Percentiles rank a stretch among this genome's conserved stretches.
These are phyloP conservation scores for Hypericum perforatum DNA, from an alignment of 345 rosid genomes.

Conservation along the genomic window DNA sequence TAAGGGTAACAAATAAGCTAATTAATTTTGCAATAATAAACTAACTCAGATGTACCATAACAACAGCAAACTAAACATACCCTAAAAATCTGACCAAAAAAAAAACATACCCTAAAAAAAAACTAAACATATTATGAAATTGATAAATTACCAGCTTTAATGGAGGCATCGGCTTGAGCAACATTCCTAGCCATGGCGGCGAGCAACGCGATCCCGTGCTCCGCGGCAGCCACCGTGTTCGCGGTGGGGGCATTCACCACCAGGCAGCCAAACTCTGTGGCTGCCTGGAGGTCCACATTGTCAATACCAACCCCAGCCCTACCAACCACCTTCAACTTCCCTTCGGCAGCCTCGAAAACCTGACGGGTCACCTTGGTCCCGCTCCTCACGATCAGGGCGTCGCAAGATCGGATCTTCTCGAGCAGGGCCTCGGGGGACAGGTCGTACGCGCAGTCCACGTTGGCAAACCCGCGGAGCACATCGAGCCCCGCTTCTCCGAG, in stretches of 20 bases:
- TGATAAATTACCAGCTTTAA: conserved; percentile 50
- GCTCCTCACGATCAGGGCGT: conserved; percentile 78
- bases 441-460: conserved; percentile 60
- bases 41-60: no score
- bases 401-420: conserved; percentile 41
- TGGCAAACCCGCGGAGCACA: conserved; percentile 37
- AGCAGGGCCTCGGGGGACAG: conserved; percentile 49
- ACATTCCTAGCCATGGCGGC: conserved; percentile 69
- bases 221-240: conserved; percentile 77
- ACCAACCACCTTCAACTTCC: conserved; percentile 72
- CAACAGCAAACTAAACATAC: no score
- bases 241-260: conserved; percentile 86
- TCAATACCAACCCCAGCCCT: conserved; percentile 86
- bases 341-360: conserved; percentile 65
- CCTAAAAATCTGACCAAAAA: no score
- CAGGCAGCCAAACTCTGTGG: conserved; percentile 68
- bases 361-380: conserved; percentile 76
- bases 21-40: no score
- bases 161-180: conserved; percentile 79
- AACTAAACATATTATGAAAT: no score
- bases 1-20: no score
- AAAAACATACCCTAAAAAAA: no score
- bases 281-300: conserved; percentile 82
- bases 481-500: conserved; percentile 72
- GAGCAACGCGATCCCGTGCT: conserved; percentile 71